Evolutionary conservation across 305 asterid genomes (phyloP).

Genomic region (Ajuga reptans): DNA sequence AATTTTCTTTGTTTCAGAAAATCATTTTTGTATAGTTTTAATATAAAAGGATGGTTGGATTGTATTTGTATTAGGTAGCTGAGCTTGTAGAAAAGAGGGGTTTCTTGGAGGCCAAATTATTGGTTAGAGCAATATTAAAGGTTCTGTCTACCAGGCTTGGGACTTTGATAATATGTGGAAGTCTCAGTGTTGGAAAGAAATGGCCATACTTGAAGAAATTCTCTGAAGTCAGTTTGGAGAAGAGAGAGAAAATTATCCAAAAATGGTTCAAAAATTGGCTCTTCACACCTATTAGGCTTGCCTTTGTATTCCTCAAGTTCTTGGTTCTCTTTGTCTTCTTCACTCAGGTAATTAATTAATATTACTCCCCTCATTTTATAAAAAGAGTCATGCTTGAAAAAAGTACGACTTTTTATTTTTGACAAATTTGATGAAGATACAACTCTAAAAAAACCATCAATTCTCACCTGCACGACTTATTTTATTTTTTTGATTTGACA

Average conservation of each 20-base stretch:
- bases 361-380: no score
- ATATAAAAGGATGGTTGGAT: no score
- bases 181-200: conserved; percentile 28
- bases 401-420: no score
- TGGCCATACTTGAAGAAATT: conserved; percentile 63
- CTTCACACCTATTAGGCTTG: conserved; percentile 61
- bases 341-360: conserved; percentile 50
- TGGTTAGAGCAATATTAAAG: conserved; percentile 36
- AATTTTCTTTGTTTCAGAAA: neutral
- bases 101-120: conserved; percentile 34
- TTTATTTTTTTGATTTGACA: no score
- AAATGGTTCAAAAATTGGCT: conserved; percentile 44
- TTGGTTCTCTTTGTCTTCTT: conserved; percentile 51
- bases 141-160: conserved; percentile 63
- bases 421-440: no score
- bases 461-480: no score
- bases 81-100: conserved; percentile 41
- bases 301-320: conserved; percentile 60
- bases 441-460: no score
- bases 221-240: conserved; percentile 41
- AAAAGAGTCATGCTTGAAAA: no score
- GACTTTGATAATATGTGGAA: conserved; percentile 54
- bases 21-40: neutral
- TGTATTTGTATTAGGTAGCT: conserved; percentile 43
- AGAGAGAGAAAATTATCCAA: conserved; percentile 57